Evolutionary conservation across 2,329 filamentous ascomycete genomes (phyloP).

Genomic region (Neofusicoccum sp.): DNA sequence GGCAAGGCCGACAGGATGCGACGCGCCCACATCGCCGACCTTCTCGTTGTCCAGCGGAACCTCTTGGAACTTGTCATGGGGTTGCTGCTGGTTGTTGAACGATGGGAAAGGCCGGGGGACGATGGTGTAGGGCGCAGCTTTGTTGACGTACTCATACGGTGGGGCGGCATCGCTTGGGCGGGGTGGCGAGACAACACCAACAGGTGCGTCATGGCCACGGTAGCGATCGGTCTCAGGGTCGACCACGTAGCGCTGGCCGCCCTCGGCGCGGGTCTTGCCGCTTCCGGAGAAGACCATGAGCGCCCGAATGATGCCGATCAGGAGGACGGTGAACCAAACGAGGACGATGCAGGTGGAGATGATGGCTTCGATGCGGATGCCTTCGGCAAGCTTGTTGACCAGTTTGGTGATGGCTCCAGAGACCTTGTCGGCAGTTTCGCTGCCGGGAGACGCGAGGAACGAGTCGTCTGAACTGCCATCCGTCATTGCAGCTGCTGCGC

Average conservation of each 20-base stretch:
- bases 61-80: constrained; percentile 10
- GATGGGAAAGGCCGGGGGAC: constrained; percentile 47
- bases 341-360: constrained; percentile 75
- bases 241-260: constrained; percentile 48
- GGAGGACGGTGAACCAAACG: constrained; percentile 75
- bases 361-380: constrained; percentile 75
- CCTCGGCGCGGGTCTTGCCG: constrained; percentile 64
- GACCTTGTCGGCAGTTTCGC: constrained; percentile 77
- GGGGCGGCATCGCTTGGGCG: constrained; percentile 36
- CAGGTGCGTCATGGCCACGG: constrained; percentile 20
- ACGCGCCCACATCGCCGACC: constrained; percentile 45
- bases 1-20: constrained; percentile 44
- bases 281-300: constrained; percentile 61
- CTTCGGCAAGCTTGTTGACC: constrained; percentile 65
- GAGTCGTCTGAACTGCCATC: constrained; percentile 59
- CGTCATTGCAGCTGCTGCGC: constrained; percentile 63
- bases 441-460: constrained; percentile 78
- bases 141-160: constrained; percentile 49
- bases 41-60: constrained; percentile 40
- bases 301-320: constrained; percentile 72
- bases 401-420: constrained; percentile 74
- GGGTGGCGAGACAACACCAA: constrained; percentile 8
- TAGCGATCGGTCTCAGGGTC: constrained; percentile 29
- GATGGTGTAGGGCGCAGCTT: constrained; percentile 50
- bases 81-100: constrained; percentile 38